These are phyloP conservation scores for Colletotrichum australisinense DNA, from an alignment of 2,329 filamentous ascomycete species.

Conservation along the genomic window DNA sequence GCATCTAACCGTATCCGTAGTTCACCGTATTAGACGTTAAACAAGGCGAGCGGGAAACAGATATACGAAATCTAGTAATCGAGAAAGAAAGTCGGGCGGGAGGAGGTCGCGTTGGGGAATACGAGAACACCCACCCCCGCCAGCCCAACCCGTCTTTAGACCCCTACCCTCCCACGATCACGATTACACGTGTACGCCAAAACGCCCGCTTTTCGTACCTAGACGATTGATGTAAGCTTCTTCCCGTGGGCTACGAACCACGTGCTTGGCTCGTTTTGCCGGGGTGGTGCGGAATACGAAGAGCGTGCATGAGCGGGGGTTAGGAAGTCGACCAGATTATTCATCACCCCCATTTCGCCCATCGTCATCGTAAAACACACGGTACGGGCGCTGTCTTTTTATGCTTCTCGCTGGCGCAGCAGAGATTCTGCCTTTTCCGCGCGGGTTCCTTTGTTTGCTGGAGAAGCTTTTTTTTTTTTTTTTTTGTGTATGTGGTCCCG, in stretches of 20 bases:
- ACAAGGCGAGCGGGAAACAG: no score
- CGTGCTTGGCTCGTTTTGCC: background rate
- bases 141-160: no score
- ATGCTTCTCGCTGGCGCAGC: background rate
- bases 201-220: no score
- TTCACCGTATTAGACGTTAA: background rate
- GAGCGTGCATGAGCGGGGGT: background rate
- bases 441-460: background rate
- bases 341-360: no score
- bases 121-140: background rate
- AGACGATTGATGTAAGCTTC: background rate
- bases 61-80: background rate
- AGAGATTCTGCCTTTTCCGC: background rate
- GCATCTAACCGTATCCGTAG: rapidly evolving
- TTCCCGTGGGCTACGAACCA: background rate
- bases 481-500: background rate
- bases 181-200: no score
- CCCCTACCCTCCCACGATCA: no score
- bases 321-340: no score
- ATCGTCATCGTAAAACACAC: no score
- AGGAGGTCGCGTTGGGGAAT: background rate
- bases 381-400: background rate
- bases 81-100: background rate
- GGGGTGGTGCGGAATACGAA: background rate
- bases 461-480: background rate